phyloP scores from a whole-genome alignment of 148 eudicot genomes.

The Amaranthus cruentus region DNA sequence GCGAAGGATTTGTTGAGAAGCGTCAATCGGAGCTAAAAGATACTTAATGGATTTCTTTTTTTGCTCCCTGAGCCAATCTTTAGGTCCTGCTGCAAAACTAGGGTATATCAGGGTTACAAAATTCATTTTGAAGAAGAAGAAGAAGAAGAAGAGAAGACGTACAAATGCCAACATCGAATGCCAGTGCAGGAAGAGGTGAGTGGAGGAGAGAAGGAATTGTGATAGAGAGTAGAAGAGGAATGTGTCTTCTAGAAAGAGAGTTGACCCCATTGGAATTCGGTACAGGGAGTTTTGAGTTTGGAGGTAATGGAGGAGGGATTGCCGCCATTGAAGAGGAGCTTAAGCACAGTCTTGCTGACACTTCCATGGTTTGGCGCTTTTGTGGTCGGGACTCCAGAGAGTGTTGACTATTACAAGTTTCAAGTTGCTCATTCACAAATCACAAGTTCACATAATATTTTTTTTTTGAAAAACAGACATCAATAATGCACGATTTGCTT shows the following conservation, averaged over 20 bases:
- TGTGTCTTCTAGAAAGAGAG: constrained; percentile 33
- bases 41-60: constrained; percentile 79
- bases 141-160: neutral
- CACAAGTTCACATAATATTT: too few relatives aligned
- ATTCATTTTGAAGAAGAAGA: neutral
- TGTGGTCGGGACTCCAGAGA: neutral
- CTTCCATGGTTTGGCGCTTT: neutral
- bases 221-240: constrained; percentile 33
- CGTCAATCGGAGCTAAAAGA: constrained; percentile 78
- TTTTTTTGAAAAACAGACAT: too few relatives aligned
- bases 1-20: constrained; percentile 64
- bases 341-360: neutral
- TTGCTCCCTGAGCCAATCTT: constrained; percentile 89
- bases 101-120: neutral
- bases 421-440: too few relatives aligned
- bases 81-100: constrained; percentile 77
- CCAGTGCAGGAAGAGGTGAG: constrained; percentile 26
- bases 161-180: constrained; percentile 54
- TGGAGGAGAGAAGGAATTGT: constrained; percentile 1
- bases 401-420: too few relatives aligned
- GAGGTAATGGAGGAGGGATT: neutral
- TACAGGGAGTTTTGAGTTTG: neutral
- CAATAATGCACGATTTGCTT: too few relatives aligned
- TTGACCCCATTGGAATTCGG: neutral
- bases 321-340: neutral